Evolutionary conservation across 352 stramenopile genomes (phyloP).

Genomic region (Globisporangium echinulatum): DNA sequence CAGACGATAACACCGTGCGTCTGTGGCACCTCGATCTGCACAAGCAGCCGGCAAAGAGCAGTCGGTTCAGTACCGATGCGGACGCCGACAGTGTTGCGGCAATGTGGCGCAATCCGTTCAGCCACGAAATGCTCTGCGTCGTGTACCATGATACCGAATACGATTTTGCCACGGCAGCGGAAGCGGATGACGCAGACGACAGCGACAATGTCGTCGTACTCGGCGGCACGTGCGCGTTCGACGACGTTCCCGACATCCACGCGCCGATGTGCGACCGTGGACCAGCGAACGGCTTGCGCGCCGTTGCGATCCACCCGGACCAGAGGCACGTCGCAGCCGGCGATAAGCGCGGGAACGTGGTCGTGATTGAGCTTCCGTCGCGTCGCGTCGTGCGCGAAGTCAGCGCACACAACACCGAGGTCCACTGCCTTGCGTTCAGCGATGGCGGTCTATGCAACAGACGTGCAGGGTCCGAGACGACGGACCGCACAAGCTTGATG

Average conservation of each 20-base stretch:
- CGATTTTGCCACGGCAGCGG: slow-evolving; percentile 22
- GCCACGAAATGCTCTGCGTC: slow-evolving; percentile 63
- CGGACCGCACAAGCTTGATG: slow-evolving; percentile 24
- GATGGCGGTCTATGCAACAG: slow-evolving; percentile 9
- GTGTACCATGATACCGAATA: slow-evolving; percentile 49
- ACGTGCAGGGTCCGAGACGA: background rate
- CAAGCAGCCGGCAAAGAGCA: slow-evolving; percentile 27
- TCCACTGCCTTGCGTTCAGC: slow-evolving; percentile 63
- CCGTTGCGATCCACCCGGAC: slow-evolving; percentile 46
- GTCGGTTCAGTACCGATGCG: slow-evolving; percentile 19
- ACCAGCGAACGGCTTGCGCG: slow-evolving; percentile 33
- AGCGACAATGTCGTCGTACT: slow-evolving; percentile 37
- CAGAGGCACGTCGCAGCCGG: slow-evolving; percentile 59
- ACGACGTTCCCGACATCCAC: slow-evolving; percentile 38
- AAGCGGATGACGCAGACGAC: background rate
- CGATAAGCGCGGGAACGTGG: slow-evolving; percentile 65
- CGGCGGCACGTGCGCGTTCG: slow-evolving; percentile 45
- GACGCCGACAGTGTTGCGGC: background rate
- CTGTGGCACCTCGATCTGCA: slow-evolving; percentile 83
- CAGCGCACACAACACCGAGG: slow-evolving; percentile 57
- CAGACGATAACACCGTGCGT: slow-evolving; percentile 81
- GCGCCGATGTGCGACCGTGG: slow-evolving; percentile 23
- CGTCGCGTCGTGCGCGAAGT: slow-evolving; percentile 30
- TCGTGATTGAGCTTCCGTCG: slow-evolving; percentile 37
- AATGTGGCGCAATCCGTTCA: slow-evolving; percentile 61